Evolutionary conservation across 306 rosid genomes (phyloP), one percentile per base, ranked within the genome.

Genomic region (Boehmeria nivea): DNA sequence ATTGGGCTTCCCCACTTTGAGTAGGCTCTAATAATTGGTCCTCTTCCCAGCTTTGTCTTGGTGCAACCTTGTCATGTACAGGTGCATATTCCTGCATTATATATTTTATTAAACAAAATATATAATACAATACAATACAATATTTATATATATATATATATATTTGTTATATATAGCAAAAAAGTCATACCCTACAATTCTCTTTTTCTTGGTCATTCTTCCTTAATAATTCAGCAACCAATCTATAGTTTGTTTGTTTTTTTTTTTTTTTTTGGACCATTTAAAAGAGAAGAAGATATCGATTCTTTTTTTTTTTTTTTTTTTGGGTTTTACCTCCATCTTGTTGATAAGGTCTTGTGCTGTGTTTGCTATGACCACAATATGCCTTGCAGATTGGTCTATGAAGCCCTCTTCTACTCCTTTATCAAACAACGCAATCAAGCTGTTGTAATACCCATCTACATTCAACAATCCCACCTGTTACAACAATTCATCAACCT

Each of bases 331-430:
- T 60, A 83, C 90, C 90, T 83, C 90, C 82, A 83, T 74, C 67
- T 69, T 80, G 61, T 60, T 60, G 33, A 83, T 50, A 36, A 83
- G 80, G 17, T 80, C 86, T 59, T 64, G 46, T 16, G 86, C 63
- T 44, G 83, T 80, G 36, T 74, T 69, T 56, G 84, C 86, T 37
- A 72, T 69, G 25, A 83, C 75, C 72, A 83, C 73, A 65, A 83
- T 77, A 44, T 72, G 64, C 64, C 90, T 77, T 20, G 86, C 84
- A 20, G 86, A 71, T 34, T 54, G 61, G 58, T 74, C 68, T 71
- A 83, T 80, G 39, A 83, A 83, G 51, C 90, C 86, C 62, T 83
- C 90, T 69, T 77, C 82, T 39, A 80, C 90, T 66, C 86, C 90
- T 72, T 77, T 77, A 51, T 83, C 86, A 64, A 83, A 79, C 47